Evolutionary conservation across 2,329 filamentous ascomycete genomes (phyloP).

Genomic region (Cadophora malorum): DNA sequence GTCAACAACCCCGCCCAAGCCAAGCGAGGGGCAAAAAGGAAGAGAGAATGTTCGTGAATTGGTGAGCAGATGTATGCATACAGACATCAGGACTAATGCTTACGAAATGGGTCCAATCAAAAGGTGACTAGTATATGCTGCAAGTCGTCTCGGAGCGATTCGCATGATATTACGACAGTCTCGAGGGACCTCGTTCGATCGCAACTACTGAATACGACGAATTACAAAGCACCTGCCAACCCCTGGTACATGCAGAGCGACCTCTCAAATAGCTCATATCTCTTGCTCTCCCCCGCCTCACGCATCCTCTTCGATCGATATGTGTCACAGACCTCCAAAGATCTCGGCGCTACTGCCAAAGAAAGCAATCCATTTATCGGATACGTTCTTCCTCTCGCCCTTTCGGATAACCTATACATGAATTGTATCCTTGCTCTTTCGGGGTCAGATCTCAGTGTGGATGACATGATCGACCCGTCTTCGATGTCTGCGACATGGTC

Average conservation of each 20-base stretch:
- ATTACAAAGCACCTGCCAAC: neutral
- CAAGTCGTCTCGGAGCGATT: neutral
- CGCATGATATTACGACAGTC: too few relatives aligned
- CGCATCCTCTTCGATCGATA: conserved; percentile 26
- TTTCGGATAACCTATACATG: conserved; percentile 23
- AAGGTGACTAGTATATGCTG: neutral
- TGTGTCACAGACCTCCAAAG: conserved; percentile 20
- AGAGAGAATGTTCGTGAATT: neutral
- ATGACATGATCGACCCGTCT: conserved; percentile 1
- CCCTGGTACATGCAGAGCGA: conserved; percentile 16
- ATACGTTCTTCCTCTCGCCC: conserved; percentile 21
- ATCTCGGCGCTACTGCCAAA: conserved; percentile 11
- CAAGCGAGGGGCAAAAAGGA: neutral
- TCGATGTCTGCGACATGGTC: conserved; percentile 18
- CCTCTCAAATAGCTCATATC: conserved; percentile 1
- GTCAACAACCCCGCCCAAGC: neutral
- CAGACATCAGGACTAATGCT: neutral
- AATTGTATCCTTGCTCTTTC: conserved; percentile 23
- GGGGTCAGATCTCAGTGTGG: conserved; percentile 14
- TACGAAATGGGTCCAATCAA: neutral
- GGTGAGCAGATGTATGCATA: too few relatives aligned
- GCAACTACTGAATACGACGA: too few relatives aligned
- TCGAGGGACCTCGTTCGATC: neutral
- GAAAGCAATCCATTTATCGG: conserved; percentile 16
- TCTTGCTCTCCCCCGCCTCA: conserved; percentile 12